Base-by-base conservation (phyloP, 139 green algal species). In the Tetradesmus lagerheimii region DNA sequence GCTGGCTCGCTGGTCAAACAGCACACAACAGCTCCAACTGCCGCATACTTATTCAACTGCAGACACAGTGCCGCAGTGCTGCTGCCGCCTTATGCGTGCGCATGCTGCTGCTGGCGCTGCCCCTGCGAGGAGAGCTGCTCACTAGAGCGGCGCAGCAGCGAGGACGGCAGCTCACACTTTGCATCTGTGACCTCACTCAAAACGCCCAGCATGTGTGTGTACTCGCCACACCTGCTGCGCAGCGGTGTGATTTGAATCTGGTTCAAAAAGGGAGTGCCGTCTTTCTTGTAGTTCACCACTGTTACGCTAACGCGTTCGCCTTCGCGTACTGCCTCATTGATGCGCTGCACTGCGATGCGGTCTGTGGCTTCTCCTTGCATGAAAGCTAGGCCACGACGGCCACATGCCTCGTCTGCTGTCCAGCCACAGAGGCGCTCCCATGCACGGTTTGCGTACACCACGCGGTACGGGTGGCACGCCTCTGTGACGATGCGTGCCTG, bases 401-500 rank as follows among this genome's bases (percentile, higher is more conserved):
- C 85, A 16, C 62, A 16, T 1, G 45, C 85, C 34, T 89, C 85
- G 15, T 89, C 85, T 47, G 71, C 71, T 50, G 45, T 37, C 71
- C 71, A 89, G 43, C 85, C 85, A 39, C 85, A 89, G 3, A 89
- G 43, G 18, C 83, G 41, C 85, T 89, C 85, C 85, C 85, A 89
- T 23, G 85, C 85, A 4, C 38, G n/a, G 35, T 89, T 89, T 12
- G 43, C 85, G 12, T 75, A 89, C 25, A 89, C 47, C 12, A 89
- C 74, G 0, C 74, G 71, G 47, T 89, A 83, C 1, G 85, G 85
- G 34, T 74, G 74, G 43, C 11, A 25, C 0, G 45, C 74, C 43
- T 89, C 85, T n/a, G 85, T 89, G 43, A 89, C 45, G 23, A 89
- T 89, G 25, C 85, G 71, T 23, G 85, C 85, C 85, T 89, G 78